Conservation (phyloP, 2,329 filamentous ascomycete genomes). For the Kalmusia sp. region DNA sequence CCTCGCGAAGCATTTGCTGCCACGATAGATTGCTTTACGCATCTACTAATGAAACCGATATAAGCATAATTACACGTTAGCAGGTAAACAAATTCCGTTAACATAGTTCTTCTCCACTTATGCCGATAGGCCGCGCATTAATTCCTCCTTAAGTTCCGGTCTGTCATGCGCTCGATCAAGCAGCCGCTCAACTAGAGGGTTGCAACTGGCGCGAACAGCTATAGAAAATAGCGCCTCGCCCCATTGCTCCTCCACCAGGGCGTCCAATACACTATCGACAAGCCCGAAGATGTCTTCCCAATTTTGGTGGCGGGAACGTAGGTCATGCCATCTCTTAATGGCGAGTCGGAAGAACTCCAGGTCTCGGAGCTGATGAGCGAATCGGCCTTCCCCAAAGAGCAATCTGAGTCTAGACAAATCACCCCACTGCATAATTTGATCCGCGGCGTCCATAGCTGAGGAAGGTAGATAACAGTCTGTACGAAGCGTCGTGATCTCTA, state of each 20-base stretch:
- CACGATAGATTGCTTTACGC: too few relatives aligned
- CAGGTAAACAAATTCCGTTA: too few relatives aligned
- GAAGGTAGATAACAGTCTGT: conserved; percentile 12
- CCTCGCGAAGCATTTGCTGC: too few relatives aligned
- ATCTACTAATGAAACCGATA: too few relatives aligned
- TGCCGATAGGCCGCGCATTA: conserved; percentile 1
- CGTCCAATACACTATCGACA: conserved; percentile 11
- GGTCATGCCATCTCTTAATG: conserved; percentile 8
- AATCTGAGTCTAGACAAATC: conserved; percentile 14
- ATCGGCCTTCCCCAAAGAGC: conserved; percentile 12
- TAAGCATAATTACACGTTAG: too few relatives aligned
- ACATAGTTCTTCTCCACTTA: too few relatives aligned
- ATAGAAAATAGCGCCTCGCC: conserved; percentile 15
- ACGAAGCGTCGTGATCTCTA: conserved; percentile 12
- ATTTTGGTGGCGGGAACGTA: conserved; percentile 10
- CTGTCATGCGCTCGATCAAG: conserved; percentile 9
- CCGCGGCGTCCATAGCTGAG: conserved; percentile 9
- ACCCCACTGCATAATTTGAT: conserved; percentile 18
- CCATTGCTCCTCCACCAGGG: conserved; percentile 12
- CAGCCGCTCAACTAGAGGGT: conserved; percentile 13
- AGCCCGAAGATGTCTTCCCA: conserved; percentile 12
- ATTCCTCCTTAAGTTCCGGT: conserved; percentile 2
- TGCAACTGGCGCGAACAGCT: conserved; percentile 13
- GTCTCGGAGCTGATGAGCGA: conserved; percentile 11
- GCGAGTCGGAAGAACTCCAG: conserved; percentile 15